phyloP scores from a whole-genome alignment of 2,329 filamentous ascomycete species.

The Pseudonectria buxi region DNA sequence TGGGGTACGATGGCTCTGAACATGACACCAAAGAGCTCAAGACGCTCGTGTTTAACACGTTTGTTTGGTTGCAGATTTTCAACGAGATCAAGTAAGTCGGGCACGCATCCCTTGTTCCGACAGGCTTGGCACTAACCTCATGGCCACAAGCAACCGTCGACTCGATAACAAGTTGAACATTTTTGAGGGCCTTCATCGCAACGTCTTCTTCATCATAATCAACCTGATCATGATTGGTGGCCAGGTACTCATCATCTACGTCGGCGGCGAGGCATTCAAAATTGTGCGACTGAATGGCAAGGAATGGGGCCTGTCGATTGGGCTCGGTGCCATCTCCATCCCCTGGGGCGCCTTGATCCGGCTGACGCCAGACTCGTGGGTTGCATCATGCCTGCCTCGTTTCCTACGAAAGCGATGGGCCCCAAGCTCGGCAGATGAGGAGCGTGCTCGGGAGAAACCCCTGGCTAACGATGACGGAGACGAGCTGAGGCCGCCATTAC shows the following conservation, averaged over 20 bases:
- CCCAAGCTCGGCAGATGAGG: constrained; percentile 9
- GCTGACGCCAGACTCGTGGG: constrained; percentile 60
- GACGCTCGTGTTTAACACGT: constrained; percentile 62
- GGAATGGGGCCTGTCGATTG: constrained; percentile 79
- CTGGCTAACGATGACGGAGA: constrained; percentile 16
- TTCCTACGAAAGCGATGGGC: constrained; percentile 23
- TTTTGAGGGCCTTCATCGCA: constrained; percentile 71
- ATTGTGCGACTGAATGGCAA: constrained; percentile 55
- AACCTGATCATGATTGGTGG: constrained; percentile 76
- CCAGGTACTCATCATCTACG: constrained; percentile 77
- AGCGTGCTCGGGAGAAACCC: constrained; percentile 9
- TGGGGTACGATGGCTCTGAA: constrained; percentile 34
- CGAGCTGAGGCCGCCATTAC: constrained; percentile 16
- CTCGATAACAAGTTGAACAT: constrained; percentile 86
- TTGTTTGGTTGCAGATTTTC: constrained; percentile 69
- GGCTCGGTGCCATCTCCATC: constrained; percentile 68
- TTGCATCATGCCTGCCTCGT: constrained; percentile 20
- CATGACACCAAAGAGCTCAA: constrained; percentile 34
- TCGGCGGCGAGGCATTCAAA: constrained; percentile 70
- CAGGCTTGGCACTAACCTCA: constrained; percentile 69
- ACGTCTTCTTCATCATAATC: constrained; percentile 77
- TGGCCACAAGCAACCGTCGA: constrained; percentile 45
- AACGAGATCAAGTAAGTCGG: constrained; percentile 51
- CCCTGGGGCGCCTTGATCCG: constrained; percentile 69
- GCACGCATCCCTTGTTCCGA: constrained; percentile 43